Percentiles rank a stretch among this genome's conserved stretches.
Conservation (phyloP, 805 yeast genomes). For the Hemisphaericaspora nanyangensis region DNA sequence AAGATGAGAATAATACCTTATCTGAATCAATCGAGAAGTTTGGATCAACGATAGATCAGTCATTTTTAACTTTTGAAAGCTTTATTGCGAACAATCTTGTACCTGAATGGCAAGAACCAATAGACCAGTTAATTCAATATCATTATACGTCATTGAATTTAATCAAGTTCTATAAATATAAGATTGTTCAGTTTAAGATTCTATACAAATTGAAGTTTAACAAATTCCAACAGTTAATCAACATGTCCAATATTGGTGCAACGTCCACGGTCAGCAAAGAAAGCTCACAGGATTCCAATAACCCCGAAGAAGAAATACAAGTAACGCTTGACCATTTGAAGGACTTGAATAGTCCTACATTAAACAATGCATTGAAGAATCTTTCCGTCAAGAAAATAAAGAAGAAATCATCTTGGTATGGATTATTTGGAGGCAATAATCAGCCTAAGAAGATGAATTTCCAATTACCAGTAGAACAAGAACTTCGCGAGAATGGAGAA, state of each 20-base stretch:
- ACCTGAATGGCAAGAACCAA: constrained; percentile 48
- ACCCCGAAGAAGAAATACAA: not conserved
- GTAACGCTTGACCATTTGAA: constrained; percentile 24
- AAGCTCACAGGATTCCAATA: not conserved
- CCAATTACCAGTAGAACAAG: constrained; percentile 5
- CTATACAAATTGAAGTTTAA: constrained; percentile 36
- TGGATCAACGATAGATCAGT: constrained; percentile 51
- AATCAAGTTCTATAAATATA: constrained; percentile 47
- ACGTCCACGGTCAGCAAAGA: not conserved
- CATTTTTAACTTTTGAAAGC: constrained; percentile 46
- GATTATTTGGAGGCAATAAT: constrained; percentile 38
- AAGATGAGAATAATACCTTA: constrained; percentile 18
- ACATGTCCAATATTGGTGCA: constrained; percentile 15
- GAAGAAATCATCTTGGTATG: constrained; percentile 39
- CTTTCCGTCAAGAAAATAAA: constrained; percentile 26
- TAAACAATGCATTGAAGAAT: constrained; percentile 30
- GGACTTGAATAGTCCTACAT: constrained; percentile 37
- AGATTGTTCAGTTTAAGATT: constrained; percentile 47
- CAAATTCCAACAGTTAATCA: constrained; percentile 34
- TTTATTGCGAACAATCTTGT: constrained; percentile 34
- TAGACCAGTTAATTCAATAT: constrained; percentile 45
- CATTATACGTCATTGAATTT: constrained; percentile 41
- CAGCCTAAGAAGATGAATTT: constrained; percentile 10
- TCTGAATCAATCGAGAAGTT: constrained; percentile 43
- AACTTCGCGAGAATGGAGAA: not conserved